Evolutionary conservation across 2,329 filamentous ascomycete species (phyloP), one percentile per base, ranked within the genome.

Genomic region (Pseudogymnoascus sp.): DNA sequence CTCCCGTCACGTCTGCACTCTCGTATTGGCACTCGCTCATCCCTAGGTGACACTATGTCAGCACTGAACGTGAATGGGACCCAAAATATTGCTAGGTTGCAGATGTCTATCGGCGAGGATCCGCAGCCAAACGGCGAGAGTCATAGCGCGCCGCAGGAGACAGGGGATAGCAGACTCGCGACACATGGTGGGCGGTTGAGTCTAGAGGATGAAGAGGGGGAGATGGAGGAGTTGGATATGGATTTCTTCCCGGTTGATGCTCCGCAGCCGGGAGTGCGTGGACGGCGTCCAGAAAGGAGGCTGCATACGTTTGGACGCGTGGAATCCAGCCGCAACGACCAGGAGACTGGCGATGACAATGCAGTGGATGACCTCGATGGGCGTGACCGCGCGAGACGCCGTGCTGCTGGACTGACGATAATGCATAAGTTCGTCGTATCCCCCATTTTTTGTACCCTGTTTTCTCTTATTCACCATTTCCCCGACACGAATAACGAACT

Each of bases 1-100:
- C 75, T 97, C 12, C 89, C 90, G 6, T 87, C 90, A 1, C 82
- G 93, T 2, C 74, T 96, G 30, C 80, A 79, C 30, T 73, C 72
- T 3, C 72, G 67, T 64, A 77, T 71, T 66, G 75, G 75, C 63
- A 79, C 70, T 37, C 68, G 68, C 25, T 60, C 67, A 22, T 84
- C 80, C 1, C 74, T 94, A 50, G 79, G 81, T 38, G 80, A 85
- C 58, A 74, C 93, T 50, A 82, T 86, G 32, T 82, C 84, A 60
- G 78, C 82, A 11, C 75, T 95, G 60, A 92, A 91, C 66, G 80
- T 84, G 30, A 86, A 88, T 62, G 90, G 90, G n/a, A 88, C 85
- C 63, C 90, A 92, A 69, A 88, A 84, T 25, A 85, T 97, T 34
- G 90, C 88, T 6, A 86, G 87, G 63, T 77, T 96, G 57, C 81